phyloP scores from a whole-genome alignment of 768 basidiomycete species.

The Tulasnella sp. region DNA sequence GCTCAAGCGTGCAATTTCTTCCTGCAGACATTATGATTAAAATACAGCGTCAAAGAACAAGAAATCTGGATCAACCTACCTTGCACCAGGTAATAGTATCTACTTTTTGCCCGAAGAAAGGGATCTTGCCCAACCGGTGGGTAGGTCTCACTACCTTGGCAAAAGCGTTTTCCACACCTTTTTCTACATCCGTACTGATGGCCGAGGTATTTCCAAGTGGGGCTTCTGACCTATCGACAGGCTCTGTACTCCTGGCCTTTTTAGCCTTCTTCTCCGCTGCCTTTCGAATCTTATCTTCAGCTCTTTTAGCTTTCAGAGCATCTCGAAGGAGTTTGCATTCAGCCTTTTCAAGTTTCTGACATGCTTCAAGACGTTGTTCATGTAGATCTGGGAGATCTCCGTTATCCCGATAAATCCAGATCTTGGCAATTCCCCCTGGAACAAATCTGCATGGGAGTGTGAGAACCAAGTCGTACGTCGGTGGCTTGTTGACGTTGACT shows the following conservation, averaged over 20 bases:
- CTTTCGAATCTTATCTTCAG: conserved; percentile 34
- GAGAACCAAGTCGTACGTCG: neutral
- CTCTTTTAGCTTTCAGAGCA: conserved; percentile 25
- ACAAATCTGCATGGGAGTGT: too few relatives aligned
- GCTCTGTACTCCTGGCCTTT: conserved; percentile 22
- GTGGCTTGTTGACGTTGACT: neutral
- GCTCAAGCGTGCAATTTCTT: conserved; percentile 41
- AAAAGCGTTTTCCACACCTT: conserved; percentile 31
- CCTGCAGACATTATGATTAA: conserved; percentile 22
- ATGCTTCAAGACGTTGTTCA: conserved; percentile 28
- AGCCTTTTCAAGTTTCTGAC: conserved; percentile 45
- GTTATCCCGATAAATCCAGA: conserved; percentile 55
- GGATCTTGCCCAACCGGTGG: conserved; percentile 38
- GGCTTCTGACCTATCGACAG: conserved; percentile 21
- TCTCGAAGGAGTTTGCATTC: conserved; percentile 35
- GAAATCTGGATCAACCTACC: conserved; percentile 23
- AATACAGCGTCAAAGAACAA: neutral
- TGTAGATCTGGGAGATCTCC: conserved; percentile 29
- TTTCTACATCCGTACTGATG: conserved; percentile 13
- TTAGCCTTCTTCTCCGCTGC: conserved; percentile 24
- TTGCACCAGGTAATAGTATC: conserved; percentile 55
- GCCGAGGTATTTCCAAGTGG: conserved; percentile 18
- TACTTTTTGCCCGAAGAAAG: conserved; percentile 45
- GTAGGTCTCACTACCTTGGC: conserved; percentile 41
- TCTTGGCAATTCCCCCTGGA: conserved; percentile 52